phyloP scores from a whole-genome alignment of 2,329 filamentous ascomycete species.

The Microdochium nivale region DNA sequence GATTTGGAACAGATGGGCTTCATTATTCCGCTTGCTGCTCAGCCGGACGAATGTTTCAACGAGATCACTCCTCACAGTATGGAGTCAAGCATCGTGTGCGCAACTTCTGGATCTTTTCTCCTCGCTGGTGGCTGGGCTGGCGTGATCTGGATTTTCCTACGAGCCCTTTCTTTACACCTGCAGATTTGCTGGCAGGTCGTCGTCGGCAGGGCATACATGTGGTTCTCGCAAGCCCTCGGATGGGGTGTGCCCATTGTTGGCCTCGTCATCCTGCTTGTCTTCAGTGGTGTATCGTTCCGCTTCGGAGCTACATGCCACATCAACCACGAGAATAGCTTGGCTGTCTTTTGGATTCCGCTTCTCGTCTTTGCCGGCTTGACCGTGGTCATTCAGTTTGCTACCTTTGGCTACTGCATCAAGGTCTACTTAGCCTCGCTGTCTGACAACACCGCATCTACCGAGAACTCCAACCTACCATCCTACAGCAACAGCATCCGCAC shows the following conservation, averaged over 20 bases:
- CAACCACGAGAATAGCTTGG: constrained; percentile 77
- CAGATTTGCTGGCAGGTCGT: constrained; percentile 97
- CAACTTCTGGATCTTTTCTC: constrained; percentile 78
- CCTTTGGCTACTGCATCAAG: constrained; percentile 81
- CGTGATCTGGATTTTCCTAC: constrained; percentile 84
- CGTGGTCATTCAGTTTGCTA: constrained; percentile 59
- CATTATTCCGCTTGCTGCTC: constrained; percentile 73
- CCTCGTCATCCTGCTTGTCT: constrained; percentile 64
- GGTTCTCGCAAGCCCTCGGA: constrained; percentile 67
- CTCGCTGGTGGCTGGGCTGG: constrained; percentile 79
- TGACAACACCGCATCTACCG: constrained; percentile 63
- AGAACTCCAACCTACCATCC: constrained; percentile 63
- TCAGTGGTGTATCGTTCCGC: constrained; percentile 90
- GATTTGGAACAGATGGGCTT: constrained; percentile 62
- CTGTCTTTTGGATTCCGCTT: constrained; percentile 83
- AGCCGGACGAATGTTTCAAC: constrained; percentile 78
- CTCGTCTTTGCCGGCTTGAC: constrained; percentile 57
- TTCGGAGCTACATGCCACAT: constrained; percentile 91
- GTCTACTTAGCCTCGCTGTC: constrained; percentile 82
- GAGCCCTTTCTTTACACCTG: constrained; percentile 84
- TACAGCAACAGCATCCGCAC: constrained; percentile 69
- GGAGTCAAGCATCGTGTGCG: constrained; percentile 72
- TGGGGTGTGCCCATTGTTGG: constrained; percentile 78
- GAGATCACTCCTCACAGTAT: constrained; percentile 91
- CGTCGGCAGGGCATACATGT: constrained; percentile 84